These are phyloP conservation scores for Quercus suber DNA, from an alignment of 306 rosid genomes.

Conservation along the genomic window DNA sequence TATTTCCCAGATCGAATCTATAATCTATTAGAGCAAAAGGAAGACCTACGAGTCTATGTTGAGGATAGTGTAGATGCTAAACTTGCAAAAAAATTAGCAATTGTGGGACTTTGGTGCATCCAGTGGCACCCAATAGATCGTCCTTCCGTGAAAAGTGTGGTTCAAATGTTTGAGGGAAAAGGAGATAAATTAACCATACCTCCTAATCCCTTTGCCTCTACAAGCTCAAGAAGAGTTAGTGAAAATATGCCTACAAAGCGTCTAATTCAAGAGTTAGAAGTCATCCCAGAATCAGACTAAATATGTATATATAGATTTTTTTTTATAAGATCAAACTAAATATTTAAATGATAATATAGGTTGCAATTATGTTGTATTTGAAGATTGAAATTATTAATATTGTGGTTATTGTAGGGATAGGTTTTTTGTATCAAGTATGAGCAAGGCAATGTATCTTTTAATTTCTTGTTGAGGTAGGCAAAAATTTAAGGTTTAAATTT, in stretches of 20 bases:
- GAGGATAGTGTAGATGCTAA: conserved; percentile 16
- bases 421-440: too few relatives aligned
- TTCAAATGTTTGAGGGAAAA: conserved; percentile 12
- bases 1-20: conserved; percentile 9
- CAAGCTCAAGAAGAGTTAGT: not conserved
- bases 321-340: not conserved
- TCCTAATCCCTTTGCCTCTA: not conserved
- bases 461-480: too few relatives aligned
- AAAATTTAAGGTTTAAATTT: too few relatives aligned
- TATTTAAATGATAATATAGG: too few relatives aligned
- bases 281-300: not conserved
- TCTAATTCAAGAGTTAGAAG: not conserved
- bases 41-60: conserved; percentile 10
- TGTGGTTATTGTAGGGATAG: too few relatives aligned
- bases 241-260: not conserved
- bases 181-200: not conserved
- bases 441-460: too few relatives aligned
- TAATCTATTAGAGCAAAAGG: not conserved
- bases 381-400: too few relatives aligned
- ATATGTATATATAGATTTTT: too few relatives aligned
- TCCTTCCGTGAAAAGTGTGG: conserved; percentile 12
- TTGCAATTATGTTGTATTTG: too few relatives aligned
- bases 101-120: conserved; percentile 31
- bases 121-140: conserved; percentile 12
- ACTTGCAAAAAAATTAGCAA: conserved; percentile 34